Percentiles rank a stretch among this genome's conserved stretches.
Evolutionary conservation across 2,329 filamentous ascomycete genomes (phyloP).

Genomic region (Fusarium praegraminearum): DNA sequence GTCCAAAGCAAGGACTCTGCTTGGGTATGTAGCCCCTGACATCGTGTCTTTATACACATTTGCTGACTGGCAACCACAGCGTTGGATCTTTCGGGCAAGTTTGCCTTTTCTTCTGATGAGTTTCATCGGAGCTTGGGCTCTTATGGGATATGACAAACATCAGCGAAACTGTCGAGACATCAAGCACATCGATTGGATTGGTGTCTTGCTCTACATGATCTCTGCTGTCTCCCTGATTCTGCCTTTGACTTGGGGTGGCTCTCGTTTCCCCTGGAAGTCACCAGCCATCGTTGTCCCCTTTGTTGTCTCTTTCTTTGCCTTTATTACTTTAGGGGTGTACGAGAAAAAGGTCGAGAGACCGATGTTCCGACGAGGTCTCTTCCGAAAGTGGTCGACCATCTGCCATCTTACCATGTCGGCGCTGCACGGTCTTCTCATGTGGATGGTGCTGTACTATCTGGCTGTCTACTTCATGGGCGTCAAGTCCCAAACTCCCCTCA

Average conservation of each 20-base stretch:
- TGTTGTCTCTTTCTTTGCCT: slow-evolving; percentile 63
- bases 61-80: slow-evolving; percentile 25
- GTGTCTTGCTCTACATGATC: slow-evolving; percentile 66
- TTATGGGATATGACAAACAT: slow-evolving; percentile 46
- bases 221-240: slow-evolving; percentile 33
- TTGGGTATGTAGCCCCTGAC: slow-evolving; percentile 36
- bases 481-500: slow-evolving; percentile 38
- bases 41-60: background rate
- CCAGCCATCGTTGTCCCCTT: slow-evolving; percentile 67
- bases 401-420: slow-evolving; percentile 39
- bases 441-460: slow-evolving; percentile 49
- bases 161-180: slow-evolving; percentile 15
- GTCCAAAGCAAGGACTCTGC: slow-evolving; percentile 31
- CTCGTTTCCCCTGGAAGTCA: slow-evolving; percentile 42
- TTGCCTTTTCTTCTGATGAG: slow-evolving; percentile 49
- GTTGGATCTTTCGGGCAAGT: slow-evolving; percentile 55
- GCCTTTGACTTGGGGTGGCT: slow-evolving; percentile 34
- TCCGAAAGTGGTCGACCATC: slow-evolving; percentile 36
- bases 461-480: slow-evolving; percentile 46
- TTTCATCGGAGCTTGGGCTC: slow-evolving; percentile 41
- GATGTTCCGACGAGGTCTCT: slow-evolving; percentile 44
- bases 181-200: slow-evolving; percentile 69
- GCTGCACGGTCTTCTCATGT: slow-evolving; percentile 47
- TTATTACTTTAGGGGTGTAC: slow-evolving; percentile 51
- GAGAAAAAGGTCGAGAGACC: slow-evolving; percentile 36